These are phyloP conservation scores for Candida sojae DNA, from an alignment of 1,139 yeast genomes.

Conservation along the genomic window DNA sequence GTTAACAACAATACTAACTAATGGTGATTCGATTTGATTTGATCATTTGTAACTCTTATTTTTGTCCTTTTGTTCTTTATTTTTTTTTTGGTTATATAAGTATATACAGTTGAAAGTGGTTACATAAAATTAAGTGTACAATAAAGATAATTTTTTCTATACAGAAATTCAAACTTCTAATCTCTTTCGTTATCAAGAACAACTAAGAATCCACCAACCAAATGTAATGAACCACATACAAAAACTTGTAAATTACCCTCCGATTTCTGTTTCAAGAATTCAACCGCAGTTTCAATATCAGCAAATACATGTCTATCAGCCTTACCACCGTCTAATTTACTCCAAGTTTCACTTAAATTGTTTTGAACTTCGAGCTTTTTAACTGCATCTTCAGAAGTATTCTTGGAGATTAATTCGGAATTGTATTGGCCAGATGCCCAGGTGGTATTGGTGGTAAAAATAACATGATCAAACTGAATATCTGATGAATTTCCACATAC, in stretches of 20 bases:
- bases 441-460: slow-evolving; percentile 90
- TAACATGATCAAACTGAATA: slow-evolving; percentile 64
- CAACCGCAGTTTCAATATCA: slow-evolving; percentile 76
- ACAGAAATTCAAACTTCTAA: slow-evolving; percentile 12
- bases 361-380: slow-evolving; percentile 83
- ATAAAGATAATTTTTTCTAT: not conserved
- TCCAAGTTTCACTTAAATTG: slow-evolving; percentile 71
- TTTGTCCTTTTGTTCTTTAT: too few relatives aligned
- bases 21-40: not conserved
- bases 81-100: too few relatives aligned
- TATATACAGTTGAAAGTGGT: not conserved
- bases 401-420: slow-evolving; percentile 81
- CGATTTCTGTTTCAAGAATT: slow-evolving; percentile 44
- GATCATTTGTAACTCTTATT: too few relatives aligned
- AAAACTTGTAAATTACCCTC: slow-evolving; percentile 61
- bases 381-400: slow-evolving; percentile 74
- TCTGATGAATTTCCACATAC: slow-evolving; percentile 20
- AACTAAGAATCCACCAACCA: slow-evolving; percentile 91
- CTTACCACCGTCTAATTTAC: slow-evolving; percentile 43
- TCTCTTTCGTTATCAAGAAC: slow-evolving; percentile 62
- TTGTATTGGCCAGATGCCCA: slow-evolving; percentile 83
- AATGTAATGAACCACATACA: slow-evolving; percentile 91
- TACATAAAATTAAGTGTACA: not conserved
- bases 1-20: slow-evolving; percentile 25
- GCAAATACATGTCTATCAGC: slow-evolving; percentile 51